Conservation (phyloP, 257 asterid species). For the Datura wrightii region DNA sequence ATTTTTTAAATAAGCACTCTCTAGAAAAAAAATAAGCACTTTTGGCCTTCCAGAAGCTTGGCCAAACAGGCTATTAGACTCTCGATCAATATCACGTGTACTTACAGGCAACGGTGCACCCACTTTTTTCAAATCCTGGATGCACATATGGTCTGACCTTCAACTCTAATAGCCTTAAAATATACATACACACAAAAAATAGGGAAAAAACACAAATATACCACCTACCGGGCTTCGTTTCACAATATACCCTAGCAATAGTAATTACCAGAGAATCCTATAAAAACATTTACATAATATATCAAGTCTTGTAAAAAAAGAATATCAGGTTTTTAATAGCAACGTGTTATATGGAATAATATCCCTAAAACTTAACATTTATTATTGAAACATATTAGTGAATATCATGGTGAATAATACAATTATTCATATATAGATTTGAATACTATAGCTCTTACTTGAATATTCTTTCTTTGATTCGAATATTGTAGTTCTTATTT, state of each 20-base stretch:
- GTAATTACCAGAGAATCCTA: not conserved
- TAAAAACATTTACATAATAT: not conserved
- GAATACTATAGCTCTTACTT: not conserved
- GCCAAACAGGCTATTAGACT: no score
- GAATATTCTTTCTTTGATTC: not conserved
- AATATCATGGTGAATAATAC: no score
- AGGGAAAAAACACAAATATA: not conserved
- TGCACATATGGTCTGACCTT: not conserved
- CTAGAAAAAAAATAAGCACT: no score
- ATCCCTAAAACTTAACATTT: not conserved
- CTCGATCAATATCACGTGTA: not conserved
- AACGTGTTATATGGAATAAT: not conserved
- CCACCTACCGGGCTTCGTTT: no score
- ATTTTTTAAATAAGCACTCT: no score
- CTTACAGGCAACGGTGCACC: not conserved
- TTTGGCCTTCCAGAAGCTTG: no score
- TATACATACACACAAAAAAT: not conserved
- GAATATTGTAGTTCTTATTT: no score
- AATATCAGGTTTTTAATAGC: not conserved
- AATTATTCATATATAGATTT: not conserved
- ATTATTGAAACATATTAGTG: not conserved
- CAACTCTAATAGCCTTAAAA: not conserved
- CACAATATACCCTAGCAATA: not conserved
- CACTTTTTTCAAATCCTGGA: not conserved
- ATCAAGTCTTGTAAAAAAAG: not conserved